Evolutionary conservation across 208 protist species (phyloP).

Genomic region (Trypanosoma platydactyli): DNA sequence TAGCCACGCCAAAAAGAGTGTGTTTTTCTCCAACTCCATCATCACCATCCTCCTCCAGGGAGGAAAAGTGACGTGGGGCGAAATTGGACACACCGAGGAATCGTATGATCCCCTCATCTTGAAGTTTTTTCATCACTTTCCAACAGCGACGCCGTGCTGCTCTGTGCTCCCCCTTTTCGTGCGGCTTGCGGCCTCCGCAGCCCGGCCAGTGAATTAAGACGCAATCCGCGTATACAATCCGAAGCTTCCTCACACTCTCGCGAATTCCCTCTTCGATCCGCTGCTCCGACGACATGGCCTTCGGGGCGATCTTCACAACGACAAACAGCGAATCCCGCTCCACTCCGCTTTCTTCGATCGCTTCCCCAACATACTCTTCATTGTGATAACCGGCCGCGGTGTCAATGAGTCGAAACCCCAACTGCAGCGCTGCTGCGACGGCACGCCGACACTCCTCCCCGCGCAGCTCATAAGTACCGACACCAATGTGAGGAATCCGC

Average conservation of each 20-base stretch:
- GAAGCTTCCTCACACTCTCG: conserved; percentile 57
- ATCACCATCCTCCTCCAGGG: conserved; percentile 19
- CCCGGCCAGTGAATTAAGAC: conserved; percentile 88
- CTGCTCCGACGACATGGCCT: conserved; percentile 47
- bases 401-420: conserved; percentile 84
- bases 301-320: conserved; percentile 76
- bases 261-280: conserved; percentile 40
- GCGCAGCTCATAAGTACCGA: conserved; percentile 82
- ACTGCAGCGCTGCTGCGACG: conserved; percentile 49
- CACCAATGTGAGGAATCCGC: conserved; percentile 60
- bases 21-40: background rate
- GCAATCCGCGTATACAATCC: conserved; percentile 70
- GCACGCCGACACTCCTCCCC: conserved; percentile 54
- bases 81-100: conserved; percentile 86
- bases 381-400: conserved; percentile 83
- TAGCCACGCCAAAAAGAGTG: conserved; percentile 7
- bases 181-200: conserved; percentile 50
- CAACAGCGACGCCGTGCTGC: conserved; percentile 68
- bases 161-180: conserved; percentile 45
- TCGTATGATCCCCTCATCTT: conserved; percentile 51
- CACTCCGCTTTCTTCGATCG: conserved; percentile 59
- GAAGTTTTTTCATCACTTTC: conserved; percentile 52
- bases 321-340: conserved; percentile 64
- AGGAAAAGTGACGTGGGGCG: conserved; percentile 65
- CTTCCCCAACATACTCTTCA: conserved; percentile 66